A percentile compares a stretch with the other conserved stretches of the same genome.
phyloP scores from a whole-genome alignment of 164 flowering plant genomes.

The Malania oleifera region DNA sequence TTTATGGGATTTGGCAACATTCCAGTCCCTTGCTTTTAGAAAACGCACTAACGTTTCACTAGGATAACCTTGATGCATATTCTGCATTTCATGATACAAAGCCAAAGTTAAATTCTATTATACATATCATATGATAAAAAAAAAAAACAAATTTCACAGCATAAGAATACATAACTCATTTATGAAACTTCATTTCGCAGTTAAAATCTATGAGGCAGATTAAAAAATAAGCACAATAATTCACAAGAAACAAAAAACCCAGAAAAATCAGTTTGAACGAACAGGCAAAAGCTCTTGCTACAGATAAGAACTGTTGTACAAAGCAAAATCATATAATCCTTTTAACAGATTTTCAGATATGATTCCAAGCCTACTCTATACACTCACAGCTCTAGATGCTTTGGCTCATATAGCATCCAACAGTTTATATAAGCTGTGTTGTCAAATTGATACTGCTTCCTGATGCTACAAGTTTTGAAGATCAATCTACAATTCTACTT shows the following conservation, averaged over 20 bases:
- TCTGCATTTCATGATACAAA: slow-evolving; percentile 39
- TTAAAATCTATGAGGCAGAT: too few relatives aligned
- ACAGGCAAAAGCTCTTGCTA: too few relatives aligned
- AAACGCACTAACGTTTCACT: slow-evolving; percentile 62
- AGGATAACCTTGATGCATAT: slow-evolving; percentile 74
- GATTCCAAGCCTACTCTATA: not conserved
- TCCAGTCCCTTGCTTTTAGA: slow-evolving; percentile 93
- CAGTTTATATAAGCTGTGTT: too few relatives aligned
- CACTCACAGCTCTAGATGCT: not conserved
- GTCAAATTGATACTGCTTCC: too few relatives aligned
- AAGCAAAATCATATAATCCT: not conserved
- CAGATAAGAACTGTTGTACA: not conserved
- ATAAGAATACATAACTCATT: not conserved
- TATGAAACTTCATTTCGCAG: too few relatives aligned
- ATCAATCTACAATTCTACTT: too few relatives aligned
- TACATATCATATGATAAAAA: not conserved
- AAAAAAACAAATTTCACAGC: not conserved
- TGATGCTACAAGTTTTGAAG: too few relatives aligned
- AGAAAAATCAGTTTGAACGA: too few relatives aligned
- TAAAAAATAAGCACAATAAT: too few relatives aligned
- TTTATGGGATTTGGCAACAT: slow-evolving; percentile 74
- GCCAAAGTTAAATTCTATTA: not conserved
- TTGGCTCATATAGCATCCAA: not conserved
- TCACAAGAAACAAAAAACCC: too few relatives aligned
- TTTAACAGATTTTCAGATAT: not conserved